These are phyloP conservation scores for Exophiala sp. DNA, from an alignment of 2,329 filamentous ascomycete species.

Conservation along the genomic window DNA sequence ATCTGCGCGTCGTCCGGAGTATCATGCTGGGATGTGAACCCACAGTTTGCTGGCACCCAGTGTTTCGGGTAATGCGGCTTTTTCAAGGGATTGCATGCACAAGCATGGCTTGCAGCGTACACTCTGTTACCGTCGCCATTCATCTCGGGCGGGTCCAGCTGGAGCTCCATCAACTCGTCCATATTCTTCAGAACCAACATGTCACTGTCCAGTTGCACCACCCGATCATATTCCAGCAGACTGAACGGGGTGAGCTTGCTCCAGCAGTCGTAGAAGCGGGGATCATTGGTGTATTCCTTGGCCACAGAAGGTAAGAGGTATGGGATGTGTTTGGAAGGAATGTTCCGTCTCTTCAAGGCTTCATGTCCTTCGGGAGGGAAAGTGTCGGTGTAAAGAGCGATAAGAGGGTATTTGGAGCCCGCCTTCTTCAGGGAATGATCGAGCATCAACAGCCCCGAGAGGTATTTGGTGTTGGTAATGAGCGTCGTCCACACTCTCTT, in stretches of 20 bases:
- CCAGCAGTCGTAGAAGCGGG: conserved; percentile 88
- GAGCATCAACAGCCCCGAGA: conserved; percentile 77
- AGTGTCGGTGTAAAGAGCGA: conserved; percentile 77
- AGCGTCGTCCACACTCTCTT: conserved; percentile 76
- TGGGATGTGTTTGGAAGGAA: conserved; percentile 66
- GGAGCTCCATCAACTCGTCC: conserved; percentile 86
- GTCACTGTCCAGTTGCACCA: conserved; percentile 83
- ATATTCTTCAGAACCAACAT: conserved; percentile 82
- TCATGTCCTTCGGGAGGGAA: conserved; percentile 66
- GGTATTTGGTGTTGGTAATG: conserved; percentile 79
- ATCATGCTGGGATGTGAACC: conserved; percentile 57
- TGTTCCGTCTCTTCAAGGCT: conserved; percentile 66
- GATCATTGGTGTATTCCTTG: conserved; percentile 71
- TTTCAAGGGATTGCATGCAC: conserved; percentile 77
- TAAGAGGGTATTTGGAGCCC: conserved; percentile 68
- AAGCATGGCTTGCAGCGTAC: conserved; percentile 80
- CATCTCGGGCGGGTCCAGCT: conserved; percentile 59
- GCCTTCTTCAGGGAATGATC: conserved; percentile 68
- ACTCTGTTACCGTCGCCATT: conserved; percentile 58
- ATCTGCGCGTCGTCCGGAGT: conserved; percentile 51
- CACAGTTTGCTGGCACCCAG: conserved; percentile 61
- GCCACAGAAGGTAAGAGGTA: conserved; percentile 65
- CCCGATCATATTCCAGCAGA: conserved; percentile 69
- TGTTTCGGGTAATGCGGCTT: conserved; percentile 74
- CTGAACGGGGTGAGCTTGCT: conserved; percentile 78